Conservation (phyloP, 140 eudicot genomes). For the Anethum foeniculum region DNA sequence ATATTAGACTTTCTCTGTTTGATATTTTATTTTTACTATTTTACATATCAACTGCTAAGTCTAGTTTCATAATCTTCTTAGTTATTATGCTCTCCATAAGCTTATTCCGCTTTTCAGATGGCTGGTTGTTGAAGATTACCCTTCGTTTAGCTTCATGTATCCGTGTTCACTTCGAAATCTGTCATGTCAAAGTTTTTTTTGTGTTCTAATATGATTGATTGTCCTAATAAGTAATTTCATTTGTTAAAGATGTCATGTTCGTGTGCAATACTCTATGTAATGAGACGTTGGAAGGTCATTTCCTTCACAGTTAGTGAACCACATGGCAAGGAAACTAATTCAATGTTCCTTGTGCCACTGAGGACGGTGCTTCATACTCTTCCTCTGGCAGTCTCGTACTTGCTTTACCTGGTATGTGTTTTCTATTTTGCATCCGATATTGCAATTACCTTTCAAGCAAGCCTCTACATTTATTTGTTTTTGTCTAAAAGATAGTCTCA, state of each 20-base stretch:
- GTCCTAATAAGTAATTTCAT: neutral
- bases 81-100: neutral
- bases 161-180: neutral
- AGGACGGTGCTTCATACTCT: neutral
- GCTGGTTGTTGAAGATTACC: neutral
- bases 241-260: neutral
- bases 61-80: neutral
- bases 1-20: neutral
- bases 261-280: constrained; percentile 1
- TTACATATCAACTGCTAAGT: neutral
- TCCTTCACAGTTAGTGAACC: neutral
- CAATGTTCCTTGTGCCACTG: neutral
- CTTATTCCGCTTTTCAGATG: neutral
- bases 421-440: neutral
- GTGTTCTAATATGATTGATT: neutral
- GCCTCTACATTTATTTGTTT: constrained; percentile 8
- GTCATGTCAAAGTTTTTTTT: neutral
- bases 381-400: neutral
- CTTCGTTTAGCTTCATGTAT: neutral
- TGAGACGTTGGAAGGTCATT: constrained; percentile 2
- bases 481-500: constrained; percentile 43
- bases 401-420: constrained; percentile 2
- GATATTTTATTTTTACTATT: neutral
- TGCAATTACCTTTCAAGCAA: neutral
- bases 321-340: neutral